Conservation (phyloP, 768 basidiomycete species). For the Cystofilobasidium ferigula region DNA sequence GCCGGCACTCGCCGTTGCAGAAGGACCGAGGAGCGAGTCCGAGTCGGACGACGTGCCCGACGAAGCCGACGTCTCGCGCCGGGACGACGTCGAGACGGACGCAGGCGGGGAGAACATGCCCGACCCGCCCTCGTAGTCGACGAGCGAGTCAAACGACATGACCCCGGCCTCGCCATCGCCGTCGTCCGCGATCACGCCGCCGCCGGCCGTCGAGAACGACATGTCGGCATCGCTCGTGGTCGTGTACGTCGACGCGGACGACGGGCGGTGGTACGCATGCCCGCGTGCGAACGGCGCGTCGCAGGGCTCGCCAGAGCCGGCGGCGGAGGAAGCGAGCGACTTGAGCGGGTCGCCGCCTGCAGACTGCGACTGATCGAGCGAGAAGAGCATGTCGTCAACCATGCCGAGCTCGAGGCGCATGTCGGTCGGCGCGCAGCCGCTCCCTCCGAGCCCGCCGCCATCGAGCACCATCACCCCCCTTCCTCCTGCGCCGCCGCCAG, state of each 20-base stretch:
- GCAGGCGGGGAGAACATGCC: background rate
- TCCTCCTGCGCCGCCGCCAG: too few relatives aligned
- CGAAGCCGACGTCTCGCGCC: slow-evolving; percentile 4
- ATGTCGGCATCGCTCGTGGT: background rate
- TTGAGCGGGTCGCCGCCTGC: too few relatives aligned
- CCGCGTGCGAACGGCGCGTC: background rate
- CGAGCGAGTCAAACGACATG: slow-evolving; percentile 18
- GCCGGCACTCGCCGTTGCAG: background rate
- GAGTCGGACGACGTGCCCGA: slow-evolving; percentile 10
- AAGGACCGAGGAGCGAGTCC: slow-evolving; percentile 5
- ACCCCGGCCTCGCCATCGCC: slow-evolving; percentile 5
- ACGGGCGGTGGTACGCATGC: background rate
- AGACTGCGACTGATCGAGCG: background rate
- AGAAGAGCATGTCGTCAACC: slow-evolving; percentile 2
- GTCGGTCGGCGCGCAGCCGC: too few relatives aligned
- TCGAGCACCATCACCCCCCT: too few relatives aligned
- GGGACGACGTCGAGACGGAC: background rate
- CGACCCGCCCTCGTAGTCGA: slow-evolving; percentile 17
- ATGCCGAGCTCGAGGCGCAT: slow-evolving; percentile 1
- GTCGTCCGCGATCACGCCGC: background rate
- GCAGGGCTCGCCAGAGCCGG: too few relatives aligned
- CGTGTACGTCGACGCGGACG: background rate
- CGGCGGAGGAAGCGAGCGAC: too few relatives aligned
- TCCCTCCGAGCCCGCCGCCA: too few relatives aligned
- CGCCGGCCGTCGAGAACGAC: background rate